Conservation (phyloP, 2,329 filamentous ascomycete genomes). For the Cladosporium cucumerinum region DNA sequence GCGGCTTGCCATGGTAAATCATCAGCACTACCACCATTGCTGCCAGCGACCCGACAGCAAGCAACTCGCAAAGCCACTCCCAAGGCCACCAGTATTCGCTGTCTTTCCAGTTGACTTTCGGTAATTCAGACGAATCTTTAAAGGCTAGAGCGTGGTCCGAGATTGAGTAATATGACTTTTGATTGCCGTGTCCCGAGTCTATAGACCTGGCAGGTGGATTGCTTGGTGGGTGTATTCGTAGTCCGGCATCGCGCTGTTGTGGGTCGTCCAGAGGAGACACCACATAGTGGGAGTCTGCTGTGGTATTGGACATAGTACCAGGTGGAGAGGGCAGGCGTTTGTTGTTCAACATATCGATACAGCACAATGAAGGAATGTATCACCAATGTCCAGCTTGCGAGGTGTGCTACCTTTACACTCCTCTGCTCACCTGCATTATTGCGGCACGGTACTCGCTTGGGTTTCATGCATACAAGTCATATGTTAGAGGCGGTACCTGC, state of each 20-base stretch:
- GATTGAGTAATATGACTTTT: neutral
- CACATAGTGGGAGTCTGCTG: neutral
- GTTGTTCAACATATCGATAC: neutral
- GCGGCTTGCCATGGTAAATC: constrained; percentile 1
- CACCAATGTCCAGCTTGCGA: neutral
- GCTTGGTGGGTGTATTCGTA: neutral
- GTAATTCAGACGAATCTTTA: neutral
- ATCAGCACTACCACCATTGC: neutral
- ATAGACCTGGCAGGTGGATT: neutral
- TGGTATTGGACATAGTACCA: neutral
- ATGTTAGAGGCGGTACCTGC: constrained; percentile 7
- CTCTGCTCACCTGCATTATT: neutral
- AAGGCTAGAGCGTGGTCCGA: neutral
- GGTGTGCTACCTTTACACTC: neutral
- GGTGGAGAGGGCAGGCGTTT: neutral
- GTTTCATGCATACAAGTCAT: constrained; percentile 1
- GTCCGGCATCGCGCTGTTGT: neutral
- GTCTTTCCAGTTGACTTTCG: neutral
- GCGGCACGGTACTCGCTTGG: neutral
- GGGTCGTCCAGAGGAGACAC: neutral
- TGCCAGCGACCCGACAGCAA: constrained; percentile 4
- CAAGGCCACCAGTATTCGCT: constrained; percentile 3
- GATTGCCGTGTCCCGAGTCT: neutral
- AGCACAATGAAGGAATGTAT: neutral
- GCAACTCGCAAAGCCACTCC: constrained; percentile 12